Percentiles rank a stretch among this genome's conserved stretches.
Evolutionary conservation across 1,139 yeast genomes (phyloP).

Genomic region (Debaryomyces psychrophilus): DNA sequence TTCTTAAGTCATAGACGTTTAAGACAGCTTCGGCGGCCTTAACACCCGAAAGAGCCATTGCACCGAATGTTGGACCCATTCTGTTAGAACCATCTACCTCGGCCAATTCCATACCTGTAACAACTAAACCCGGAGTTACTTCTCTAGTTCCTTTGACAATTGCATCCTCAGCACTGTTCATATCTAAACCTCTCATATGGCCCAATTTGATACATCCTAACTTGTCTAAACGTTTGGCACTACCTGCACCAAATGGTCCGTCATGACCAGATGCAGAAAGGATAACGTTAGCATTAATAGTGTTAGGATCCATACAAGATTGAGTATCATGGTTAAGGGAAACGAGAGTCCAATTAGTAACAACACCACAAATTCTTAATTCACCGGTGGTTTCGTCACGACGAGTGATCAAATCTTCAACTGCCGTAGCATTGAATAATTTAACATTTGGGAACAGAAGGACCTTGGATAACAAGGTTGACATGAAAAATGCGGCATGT

Average conservation of each 20-base stretch:
- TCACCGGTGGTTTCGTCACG: conserved; percentile 57
- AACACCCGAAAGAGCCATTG: conserved; percentile 77
- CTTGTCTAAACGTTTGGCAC: conserved; percentile 53
- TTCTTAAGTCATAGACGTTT: conserved; percentile 53
- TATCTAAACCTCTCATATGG: conserved; percentile 80
- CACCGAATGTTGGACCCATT: conserved; percentile 87
- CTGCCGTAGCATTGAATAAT: conserved; percentile 80
- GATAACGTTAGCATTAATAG: conserved; percentile 71
- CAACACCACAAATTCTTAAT: conserved; percentile 75
- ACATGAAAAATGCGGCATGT: conserved; percentile 78
- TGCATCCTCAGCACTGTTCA: conserved; percentile 78
- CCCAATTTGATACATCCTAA: conserved; percentile 52
- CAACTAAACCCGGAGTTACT: conserved; percentile 70
- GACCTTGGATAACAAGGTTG: conserved; percentile 71
- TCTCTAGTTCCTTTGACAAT: conserved; percentile 74
- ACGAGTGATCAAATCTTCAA: conserved; percentile 78
- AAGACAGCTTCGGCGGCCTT: conserved; percentile 71
- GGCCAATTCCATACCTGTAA: conserved; percentile 82
- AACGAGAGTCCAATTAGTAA: conserved; percentile 81
- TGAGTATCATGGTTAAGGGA: conserved; percentile 77
- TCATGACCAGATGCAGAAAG: conserved; percentile 81
- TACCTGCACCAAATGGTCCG: conserved; percentile 85
- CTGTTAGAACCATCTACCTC: conserved; percentile 78
- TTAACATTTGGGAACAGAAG: conserved; percentile 74
- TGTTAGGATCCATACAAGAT: conserved; percentile 85